Base-by-base conservation (phyloP, 1,139 yeast species). In the Meyerozyma athensensis region DNA sequence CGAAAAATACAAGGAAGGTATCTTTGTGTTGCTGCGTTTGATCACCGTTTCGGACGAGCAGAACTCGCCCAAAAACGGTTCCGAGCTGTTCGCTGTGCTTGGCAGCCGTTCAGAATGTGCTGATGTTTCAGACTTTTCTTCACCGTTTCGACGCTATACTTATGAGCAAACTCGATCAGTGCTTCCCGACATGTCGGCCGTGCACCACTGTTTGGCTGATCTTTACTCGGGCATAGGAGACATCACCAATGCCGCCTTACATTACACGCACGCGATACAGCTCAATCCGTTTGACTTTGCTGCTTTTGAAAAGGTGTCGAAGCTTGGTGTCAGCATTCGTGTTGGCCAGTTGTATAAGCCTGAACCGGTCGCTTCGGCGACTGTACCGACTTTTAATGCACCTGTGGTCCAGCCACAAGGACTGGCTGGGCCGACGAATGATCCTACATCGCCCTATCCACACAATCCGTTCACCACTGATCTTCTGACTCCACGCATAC, bases 201-300 rank as follows among this genome's bases (percentile, higher is more conserved):
- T 84, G 20, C 78, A 75, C 53, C 77, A 77, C 45, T 54, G 89
- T 23, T 61, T 87, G 41, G 98, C 95, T 0, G 84, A 81, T 46
- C 63, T 90, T 37, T 81, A 83, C 53, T 61, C 61, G 16, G 72
- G 72, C 7, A 57, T 70, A 8, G 84, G 82, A 12, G 87, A 84
- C 52, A 56, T 67, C 7, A 77, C 79, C 44, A 77, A 79, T 42
- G 81, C 95, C 39, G 75, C 84, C 0, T 63, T 81, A 36, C 74
- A 79, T 49, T 86, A 81, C 57, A 74, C 86, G 0, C 76, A 74
- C 46, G 86, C 94, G 0, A 65, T 87, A 40, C 76, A 77, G 42
- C 60, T 72, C 41, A 86, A 92, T 54, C 96, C 95, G 19, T 86
- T 72, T 54, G 72, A 87, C 36, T 89, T 94, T 74, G 97, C 87